These are phyloP conservation scores for Rhizopogon sp. DNA, from an alignment of 768 basidiomycete genomes.

Conservation along the genomic window DNA sequence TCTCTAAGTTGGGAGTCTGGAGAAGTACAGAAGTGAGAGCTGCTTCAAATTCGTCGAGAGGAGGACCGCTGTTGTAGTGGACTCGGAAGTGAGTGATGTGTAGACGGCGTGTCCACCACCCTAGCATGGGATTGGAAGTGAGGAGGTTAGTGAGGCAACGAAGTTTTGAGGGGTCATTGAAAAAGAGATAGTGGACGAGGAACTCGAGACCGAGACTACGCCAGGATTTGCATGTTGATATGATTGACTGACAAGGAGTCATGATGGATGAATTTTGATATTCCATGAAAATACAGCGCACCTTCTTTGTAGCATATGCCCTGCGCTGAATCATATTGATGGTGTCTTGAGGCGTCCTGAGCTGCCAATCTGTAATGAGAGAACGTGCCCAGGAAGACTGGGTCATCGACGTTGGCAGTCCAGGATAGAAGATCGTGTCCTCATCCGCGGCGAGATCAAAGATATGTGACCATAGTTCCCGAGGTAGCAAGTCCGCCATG, in stretches of 20 bases:
- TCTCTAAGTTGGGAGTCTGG: conserved; percentile 69
- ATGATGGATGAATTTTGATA: neutral
- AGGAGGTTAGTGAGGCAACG: conserved; percentile 47
- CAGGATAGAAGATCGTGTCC: conserved; percentile 58
- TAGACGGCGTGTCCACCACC: conserved; percentile 73
- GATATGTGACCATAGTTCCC: conserved; percentile 66
- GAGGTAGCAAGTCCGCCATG: conserved; percentile 44
- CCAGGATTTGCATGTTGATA: conserved; percentile 64
- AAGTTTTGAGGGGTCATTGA: conserved; percentile 55
- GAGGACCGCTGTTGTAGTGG: conserved; percentile 32
- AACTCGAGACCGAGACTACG: conserved; percentile 56
- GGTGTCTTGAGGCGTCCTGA: conserved; percentile 58
- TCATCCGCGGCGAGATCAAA: conserved; percentile 71
- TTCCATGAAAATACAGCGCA: conserved; percentile 19
- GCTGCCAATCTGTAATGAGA: conserved; percentile 41
- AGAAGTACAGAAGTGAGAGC: conserved; percentile 54
- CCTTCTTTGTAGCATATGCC: conserved; percentile 67
- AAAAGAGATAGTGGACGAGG: conserved; percentile 65
- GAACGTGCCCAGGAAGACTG: conserved; percentile 62
- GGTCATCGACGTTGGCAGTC: conserved; percentile 57
- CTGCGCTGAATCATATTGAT: conserved; percentile 52
- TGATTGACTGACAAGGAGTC: conserved; percentile 46
- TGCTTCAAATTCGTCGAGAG: conserved; percentile 45
- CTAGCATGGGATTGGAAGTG: conserved; percentile 46
- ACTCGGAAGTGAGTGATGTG: conserved; percentile 50